These are phyloP conservation scores for Wickerhamomyces rabaulensis DNA, from an alignment of 805 yeast genomes.

Conservation along the genomic window DNA sequence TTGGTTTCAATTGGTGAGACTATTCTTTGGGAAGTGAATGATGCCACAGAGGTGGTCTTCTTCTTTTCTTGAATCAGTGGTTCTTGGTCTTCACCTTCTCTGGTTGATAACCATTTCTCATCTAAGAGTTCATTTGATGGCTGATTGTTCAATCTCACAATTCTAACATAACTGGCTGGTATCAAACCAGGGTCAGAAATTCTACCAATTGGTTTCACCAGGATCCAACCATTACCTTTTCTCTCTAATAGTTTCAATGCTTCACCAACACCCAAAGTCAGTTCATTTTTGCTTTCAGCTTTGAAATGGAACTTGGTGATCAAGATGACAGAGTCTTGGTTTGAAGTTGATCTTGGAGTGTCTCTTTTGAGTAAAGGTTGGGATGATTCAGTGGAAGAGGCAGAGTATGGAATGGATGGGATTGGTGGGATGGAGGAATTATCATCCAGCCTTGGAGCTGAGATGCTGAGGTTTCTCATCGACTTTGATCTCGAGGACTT, in stretches of 20 bases:
- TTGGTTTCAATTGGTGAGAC: not conserved
- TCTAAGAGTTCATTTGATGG: slow-evolving; percentile 11
- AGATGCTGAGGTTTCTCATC: slow-evolving; percentile 9
- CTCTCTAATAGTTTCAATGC: slow-evolving; percentile 44
- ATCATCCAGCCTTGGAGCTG: slow-evolving; percentile 6
- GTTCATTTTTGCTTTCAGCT: slow-evolving; percentile 40
- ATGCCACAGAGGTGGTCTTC: not conserved
- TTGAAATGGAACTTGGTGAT: slow-evolving; percentile 41
- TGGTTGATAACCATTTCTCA: slow-evolving; percentile 16
- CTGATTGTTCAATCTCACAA: slow-evolving; percentile 36
- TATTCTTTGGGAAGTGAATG: not conserved
- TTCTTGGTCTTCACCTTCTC: slow-evolving; percentile 1
- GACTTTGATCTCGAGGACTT: slow-evolving; percentile 6
- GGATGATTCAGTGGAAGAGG: not conserved
- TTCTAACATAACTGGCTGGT: slow-evolving; percentile 45
- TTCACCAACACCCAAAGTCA: slow-evolving; percentile 44
- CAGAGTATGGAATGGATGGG: slow-evolving; percentile 1
- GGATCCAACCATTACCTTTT: slow-evolving; percentile 48
- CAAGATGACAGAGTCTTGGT: slow-evolving; percentile 26
- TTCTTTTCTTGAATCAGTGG: not conserved
- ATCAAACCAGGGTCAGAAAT: slow-evolving; percentile 42
- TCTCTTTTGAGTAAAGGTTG: not conserved
- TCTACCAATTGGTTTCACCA: slow-evolving; percentile 50
- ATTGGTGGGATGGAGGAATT: slow-evolving; percentile 3
- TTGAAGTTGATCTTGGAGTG: slow-evolving; percentile 9